These are phyloP conservation scores for Brasenia schreberi DNA, from an alignment of 164 flowering plant species.

Conservation along the genomic window DNA sequence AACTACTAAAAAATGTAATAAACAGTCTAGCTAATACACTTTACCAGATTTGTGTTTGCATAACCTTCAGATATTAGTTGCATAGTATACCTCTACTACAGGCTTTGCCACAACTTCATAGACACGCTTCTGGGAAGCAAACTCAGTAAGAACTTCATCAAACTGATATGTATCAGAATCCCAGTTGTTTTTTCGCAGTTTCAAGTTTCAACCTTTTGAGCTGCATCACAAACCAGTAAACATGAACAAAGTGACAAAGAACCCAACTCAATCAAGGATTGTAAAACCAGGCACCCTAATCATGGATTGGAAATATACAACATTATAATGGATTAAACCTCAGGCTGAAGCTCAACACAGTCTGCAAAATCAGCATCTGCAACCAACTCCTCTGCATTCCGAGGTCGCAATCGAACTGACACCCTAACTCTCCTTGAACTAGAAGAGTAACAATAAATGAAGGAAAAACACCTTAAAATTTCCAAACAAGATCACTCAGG, in stretches of 20 bases:
- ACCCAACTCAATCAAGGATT: not conserved
- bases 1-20: too few species aligned
- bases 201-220: conserved; percentile 82
- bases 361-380: conserved; percentile 99
- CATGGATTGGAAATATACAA: not conserved
- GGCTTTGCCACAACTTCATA: conserved; percentile 99
- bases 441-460: conserved; percentile 5
- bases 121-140: conserved; percentile 95
- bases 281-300: not conserved
- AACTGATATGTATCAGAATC: conserved; percentile 88
- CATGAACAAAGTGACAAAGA: not conserved
- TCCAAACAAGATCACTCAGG: not conserved
- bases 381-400: conserved; percentile 66
- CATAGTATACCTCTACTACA: conserved; percentile 71
- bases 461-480: not conserved
- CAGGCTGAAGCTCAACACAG: conserved; percentile 95
- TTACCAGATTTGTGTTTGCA: not conserved
- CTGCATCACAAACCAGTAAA: conserved; percentile 23
- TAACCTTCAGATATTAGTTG: not conserved
- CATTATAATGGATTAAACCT: conserved; percentile 28
- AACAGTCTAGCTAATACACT: too few species aligned
- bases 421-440: conserved; percentile 93
- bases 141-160: conserved; percentile 96
- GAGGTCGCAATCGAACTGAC: conserved; percentile 85
- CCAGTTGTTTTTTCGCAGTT: conserved; percentile 93